Base-by-base conservation (phyloP, 257 asterid genomes). In the Coffea eugenioides region DNA sequence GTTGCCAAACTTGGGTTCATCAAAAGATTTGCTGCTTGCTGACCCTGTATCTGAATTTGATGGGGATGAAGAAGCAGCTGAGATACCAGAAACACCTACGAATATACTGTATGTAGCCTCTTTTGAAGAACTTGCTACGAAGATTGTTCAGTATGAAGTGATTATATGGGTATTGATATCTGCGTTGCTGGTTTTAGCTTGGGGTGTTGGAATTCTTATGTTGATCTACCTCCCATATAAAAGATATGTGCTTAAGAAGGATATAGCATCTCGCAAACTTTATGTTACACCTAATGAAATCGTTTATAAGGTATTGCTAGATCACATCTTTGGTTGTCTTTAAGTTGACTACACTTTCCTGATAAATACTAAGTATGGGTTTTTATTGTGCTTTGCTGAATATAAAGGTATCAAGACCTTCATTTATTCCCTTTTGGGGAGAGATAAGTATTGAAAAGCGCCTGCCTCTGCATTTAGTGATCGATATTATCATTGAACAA, bases 141-240 rank as follows among this genome's bases (percentile, higher is more conserved):
- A 87, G 73, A 77, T 84, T 84, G 82, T 92, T 82, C 84, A 78
- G 79, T 91, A 92, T 48, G 93, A 92, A 74, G 89, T 87, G 5
- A 77, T 91, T 72, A 86, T 92, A 77, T 92, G 97, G 96, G 85
- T 90, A 54, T 89, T 87, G 49, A 87, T 92, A 88, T 92, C 97
- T 34, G 78, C 87, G 65, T 72, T 90, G 76, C 92, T 92, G 80
- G 89, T 92, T 81, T 82, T 92, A 81, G 96, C 97, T 56, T 91
- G 97, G 93, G 96, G 96, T 8, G 57, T 92, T 73, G 97, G 97
- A 81, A 85, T 90, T 39, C 64, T 92, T 77, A 86, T 92, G 94
- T 85, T 92, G 81, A 89, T 92, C 48, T 92, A 91, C 79, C 78
- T 89, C 82, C 97, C 97, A 66, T 83, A 67, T 67, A 86, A 81